Evolutionary conservation across 2,329 filamentous ascomycete species (phyloP).

Genomic region (Phoma sp.): DNA sequence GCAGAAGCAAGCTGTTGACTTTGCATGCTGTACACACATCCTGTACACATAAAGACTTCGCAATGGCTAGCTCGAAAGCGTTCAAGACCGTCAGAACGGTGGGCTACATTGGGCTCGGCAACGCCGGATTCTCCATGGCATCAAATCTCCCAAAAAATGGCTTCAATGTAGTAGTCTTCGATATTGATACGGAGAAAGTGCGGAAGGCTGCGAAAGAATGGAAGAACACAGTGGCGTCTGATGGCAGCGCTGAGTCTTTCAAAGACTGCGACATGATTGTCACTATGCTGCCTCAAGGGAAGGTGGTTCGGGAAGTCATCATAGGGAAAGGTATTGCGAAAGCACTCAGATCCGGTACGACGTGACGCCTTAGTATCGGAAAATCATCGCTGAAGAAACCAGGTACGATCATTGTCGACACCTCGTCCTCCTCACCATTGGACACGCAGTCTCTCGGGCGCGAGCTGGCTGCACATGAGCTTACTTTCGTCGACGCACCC

Average conservation of each 20-base stretch:
- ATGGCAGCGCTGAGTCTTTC: constrained; percentile 9
- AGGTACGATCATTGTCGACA: constrained; percentile 45
- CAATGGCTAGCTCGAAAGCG: not conserved
- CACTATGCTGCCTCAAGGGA: constrained; percentile 9
- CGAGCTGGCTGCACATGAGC: constrained; percentile 36
- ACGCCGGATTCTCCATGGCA: constrained; percentile 13
- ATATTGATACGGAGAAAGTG: constrained; percentile 6
- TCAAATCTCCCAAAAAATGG: constrained; percentile 7
- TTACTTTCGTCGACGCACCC: constrained; percentile 45
- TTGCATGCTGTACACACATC: no score
- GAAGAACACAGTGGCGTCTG: constrained; percentile 8
- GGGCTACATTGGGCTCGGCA: constrained; percentile 14
- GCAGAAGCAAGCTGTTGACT: not conserved
- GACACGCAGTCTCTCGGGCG: constrained; percentile 42
- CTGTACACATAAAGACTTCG: not conserved
- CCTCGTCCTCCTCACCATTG: constrained; percentile 45
- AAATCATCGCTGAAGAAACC: not conserved
- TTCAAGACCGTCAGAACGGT: not conserved
- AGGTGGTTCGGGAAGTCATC: constrained; percentile 9
- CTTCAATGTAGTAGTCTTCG: constrained; percentile 9
- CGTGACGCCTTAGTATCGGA: not conserved
- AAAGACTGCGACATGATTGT: constrained; percentile 10
- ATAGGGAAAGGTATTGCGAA: constrained; percentile 1
- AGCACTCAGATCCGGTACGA: not conserved
- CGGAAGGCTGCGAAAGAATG: constrained; percentile 3